phyloP scores from a whole-genome alignment of 176 grass and related monocot genomes.

The Cenchrus americanus region DNA sequence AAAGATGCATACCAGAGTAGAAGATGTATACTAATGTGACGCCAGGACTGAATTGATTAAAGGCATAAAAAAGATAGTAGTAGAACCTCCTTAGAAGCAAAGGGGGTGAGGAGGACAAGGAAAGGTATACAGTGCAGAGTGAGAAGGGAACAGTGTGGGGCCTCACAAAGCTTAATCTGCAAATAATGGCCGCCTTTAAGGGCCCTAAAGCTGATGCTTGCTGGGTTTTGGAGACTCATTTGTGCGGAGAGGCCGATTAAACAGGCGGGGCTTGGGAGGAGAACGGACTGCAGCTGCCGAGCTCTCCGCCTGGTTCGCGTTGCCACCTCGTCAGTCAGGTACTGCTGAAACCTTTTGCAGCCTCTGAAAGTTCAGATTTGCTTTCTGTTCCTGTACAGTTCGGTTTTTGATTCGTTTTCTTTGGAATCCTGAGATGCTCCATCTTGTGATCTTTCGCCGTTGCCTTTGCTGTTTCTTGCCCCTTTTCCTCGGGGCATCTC shows the following conservation, averaged over 20 bases:
- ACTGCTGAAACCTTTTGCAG: slow-evolving; percentile 37
- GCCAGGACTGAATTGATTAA: slow-evolving; percentile 43
- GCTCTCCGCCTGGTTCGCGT: slow-evolving; percentile 40
- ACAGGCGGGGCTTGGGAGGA: slow-evolving; percentile 29
- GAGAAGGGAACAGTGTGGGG: slow-evolving; percentile 35
- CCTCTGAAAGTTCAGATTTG: slow-evolving; percentile 38
- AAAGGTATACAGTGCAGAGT: slow-evolving; percentile 35
- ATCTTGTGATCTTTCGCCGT: not conserved
- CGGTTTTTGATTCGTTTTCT: slow-evolving; percentile 26
- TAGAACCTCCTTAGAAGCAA: slow-evolving; percentile 71
- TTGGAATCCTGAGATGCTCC: slow-evolving; percentile 23
- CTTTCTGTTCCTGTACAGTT: slow-evolving; percentile 22
- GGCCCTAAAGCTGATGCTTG: slow-evolving; percentile 44
- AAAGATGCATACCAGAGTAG: not conserved
- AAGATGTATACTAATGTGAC: not conserved
- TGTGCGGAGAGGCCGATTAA: not conserved
- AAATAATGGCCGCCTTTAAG: slow-evolving; percentile 67
- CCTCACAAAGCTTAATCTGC: slow-evolving; percentile 59
- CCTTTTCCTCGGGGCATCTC: not conserved
- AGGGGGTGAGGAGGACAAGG: slow-evolving; percentile 35
- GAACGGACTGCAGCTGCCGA: not conserved
- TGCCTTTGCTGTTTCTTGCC: slow-evolving; percentile 20
- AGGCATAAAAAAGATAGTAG: slow-evolving; percentile 30
- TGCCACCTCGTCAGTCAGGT: slow-evolving; percentile 46
- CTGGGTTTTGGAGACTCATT: slow-evolving; percentile 51